Evolutionary conservation across 176 grass and related monocot species (phyloP).

Genomic region (Lolium multiflorum): DNA sequence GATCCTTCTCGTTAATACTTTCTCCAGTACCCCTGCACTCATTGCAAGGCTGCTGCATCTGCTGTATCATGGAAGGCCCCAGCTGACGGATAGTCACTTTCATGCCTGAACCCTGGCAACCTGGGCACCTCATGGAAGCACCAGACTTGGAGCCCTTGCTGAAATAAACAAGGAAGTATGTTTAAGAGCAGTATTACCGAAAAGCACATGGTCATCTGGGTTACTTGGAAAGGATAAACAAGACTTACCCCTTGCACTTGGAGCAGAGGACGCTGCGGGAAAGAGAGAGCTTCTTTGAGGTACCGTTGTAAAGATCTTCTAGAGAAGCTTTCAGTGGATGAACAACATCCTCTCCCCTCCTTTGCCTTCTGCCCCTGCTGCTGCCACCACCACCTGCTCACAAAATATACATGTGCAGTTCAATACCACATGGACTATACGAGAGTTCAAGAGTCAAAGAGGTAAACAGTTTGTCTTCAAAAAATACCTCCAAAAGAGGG

Average conservation of each 20-base stretch:
- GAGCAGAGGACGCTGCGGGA: conserved; percentile 87
- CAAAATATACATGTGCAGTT: conserved; percentile 9
- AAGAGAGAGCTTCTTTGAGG: conserved; percentile 96
- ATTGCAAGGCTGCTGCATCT: conserved; percentile 96
- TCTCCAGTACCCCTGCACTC: conserved; percentile 97
- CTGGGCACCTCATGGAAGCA: conserved; percentile 90
- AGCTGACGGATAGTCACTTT: conserved; percentile 93
- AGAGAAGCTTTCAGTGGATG: conserved; percentile 95
- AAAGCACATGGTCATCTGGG: not conserved
- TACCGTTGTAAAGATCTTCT: conserved; percentile 96
- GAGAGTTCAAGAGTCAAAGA: not conserved
- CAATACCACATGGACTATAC: not conserved
- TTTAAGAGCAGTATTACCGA: not conserved
- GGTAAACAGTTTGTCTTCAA: conserved; percentile 6
- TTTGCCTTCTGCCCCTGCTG: conserved; percentile 92
- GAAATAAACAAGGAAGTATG: conserved; percentile 28
- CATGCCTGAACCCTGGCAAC: conserved; percentile 97
- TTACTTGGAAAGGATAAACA: not conserved
- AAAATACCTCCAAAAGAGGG: conserved; percentile 73
- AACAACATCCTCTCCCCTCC: conserved; percentile 95
- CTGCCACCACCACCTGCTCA: conserved; percentile 75
- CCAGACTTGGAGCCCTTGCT: conserved; percentile 98
- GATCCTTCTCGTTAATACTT: conserved; percentile 89
- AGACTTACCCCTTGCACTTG: conserved; percentile 87
- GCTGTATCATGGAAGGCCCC: conserved; percentile 95